Evolutionary conservation across 306 rosid species (phyloP).

Genomic region (apple (Malus domestica)): ASM211411v1 NC_041796.1:20599001-20599500

Average conservation of each 20-base stretch:
- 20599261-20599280: slow-evolving; percentile 77
- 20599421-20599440: rapidly evolving
- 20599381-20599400: not conserved
- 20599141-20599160: too few species aligned
- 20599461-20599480: not conserved
- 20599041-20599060: too few species aligned
- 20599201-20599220: slow-evolving; percentile 37
- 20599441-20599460: not conserved
- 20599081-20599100: too few species aligned
- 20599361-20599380: not conserved
- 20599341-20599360: not conserved
- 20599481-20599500: not conserved
- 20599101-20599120: too few species aligned
- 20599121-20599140: too few species aligned
- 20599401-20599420: not conserved
- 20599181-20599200: slow-evolving; percentile 59
- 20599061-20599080: too few species aligned
- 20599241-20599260: slow-evolving; percentile 32
- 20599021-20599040: too few species aligned
- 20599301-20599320: slow-evolving; percentile 82
- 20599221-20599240: slow-evolving; percentile 76
- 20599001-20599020: too few species aligned
- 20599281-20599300: slow-evolving; percentile 32
- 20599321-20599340: slow-evolving; percentile 29
- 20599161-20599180: too few species aligned